Conservation (phyloP, 441 rosid genomes). For the Populus trichocarpa region DNA sequence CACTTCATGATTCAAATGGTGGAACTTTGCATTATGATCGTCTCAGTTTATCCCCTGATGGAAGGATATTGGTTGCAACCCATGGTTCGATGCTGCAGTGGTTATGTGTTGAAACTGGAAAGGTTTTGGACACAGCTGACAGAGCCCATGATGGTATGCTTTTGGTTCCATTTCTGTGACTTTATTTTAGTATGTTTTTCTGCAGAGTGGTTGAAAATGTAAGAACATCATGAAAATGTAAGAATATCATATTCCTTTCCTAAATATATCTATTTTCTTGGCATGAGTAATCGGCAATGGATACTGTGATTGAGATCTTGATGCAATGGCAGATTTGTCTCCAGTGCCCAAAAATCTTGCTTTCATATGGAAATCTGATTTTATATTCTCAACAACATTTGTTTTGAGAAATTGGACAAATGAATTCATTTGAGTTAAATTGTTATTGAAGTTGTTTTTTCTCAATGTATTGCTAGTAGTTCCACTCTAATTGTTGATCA, state of each 20-base stretch:
- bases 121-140: conserved; percentile 79
- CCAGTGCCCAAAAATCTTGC: background rate
- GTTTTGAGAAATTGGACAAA: background rate
- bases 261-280: background rate
- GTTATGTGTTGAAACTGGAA: conserved; percentile 81
- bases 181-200: background rate
- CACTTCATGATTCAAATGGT: conserved; percentile 64
- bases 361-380: background rate
- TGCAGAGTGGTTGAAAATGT: background rate
- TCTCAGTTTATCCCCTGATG: conserved; percentile 86
- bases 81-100: conserved; percentile 85
- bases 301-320: background rate
- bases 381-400: background rate
- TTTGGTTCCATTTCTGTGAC: background rate
- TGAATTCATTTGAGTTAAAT: background rate
- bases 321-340: background rate
- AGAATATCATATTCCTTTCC: background rate
- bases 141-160: conserved; percentile 81
- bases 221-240: too few relatives aligned
- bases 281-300: background rate
- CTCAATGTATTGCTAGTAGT: background rate
- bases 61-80: conserved; percentile 75
- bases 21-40: conserved; percentile 70
- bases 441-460: background rate
- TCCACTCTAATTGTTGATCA: background rate